Conservation (phyloP, 345 rosid species). For the Pelargonium nanum region DNA sequence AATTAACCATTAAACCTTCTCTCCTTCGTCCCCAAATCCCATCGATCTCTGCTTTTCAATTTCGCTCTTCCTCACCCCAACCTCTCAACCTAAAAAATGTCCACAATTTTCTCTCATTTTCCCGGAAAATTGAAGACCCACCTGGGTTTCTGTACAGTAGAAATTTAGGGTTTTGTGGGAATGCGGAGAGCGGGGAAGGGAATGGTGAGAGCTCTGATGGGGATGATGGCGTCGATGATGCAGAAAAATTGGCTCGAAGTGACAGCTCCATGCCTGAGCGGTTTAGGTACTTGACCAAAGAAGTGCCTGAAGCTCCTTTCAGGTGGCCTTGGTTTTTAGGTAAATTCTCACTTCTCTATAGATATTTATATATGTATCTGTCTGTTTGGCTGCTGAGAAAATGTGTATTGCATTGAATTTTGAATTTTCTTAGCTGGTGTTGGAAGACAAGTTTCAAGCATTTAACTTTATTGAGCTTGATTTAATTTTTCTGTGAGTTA, state of each 20-base stretch:
- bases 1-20: background rate
- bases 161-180: constrained; percentile 20
- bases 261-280: constrained; percentile 85
- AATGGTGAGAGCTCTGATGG: background rate
- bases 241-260: constrained; percentile 42
- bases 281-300: constrained; percentile 70
- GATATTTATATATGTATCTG: no score
- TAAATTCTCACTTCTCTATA: constrained; percentile 19
- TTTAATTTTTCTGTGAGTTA: background rate
- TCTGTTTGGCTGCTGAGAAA: background rate
- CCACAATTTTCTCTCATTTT: background rate
- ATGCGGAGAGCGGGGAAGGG: constrained; percentile 23
- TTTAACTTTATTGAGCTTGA: background rate
- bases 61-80: background rate
- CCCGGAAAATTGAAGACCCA: background rate
- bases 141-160: constrained; percentile 9
- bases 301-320: constrained; percentile 58
- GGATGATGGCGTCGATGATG: constrained; percentile 29
- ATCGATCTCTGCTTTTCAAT: no score
- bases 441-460: no score
- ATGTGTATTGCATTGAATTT: background rate
- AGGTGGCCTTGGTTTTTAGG: constrained; percentile 87
- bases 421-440: no score
- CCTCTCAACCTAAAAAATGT: background rate
- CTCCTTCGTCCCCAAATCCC: background rate